Conservation (phyloP, 2,329 filamentous ascomycete genomes). For the Colletotrichum sp. region DNA sequence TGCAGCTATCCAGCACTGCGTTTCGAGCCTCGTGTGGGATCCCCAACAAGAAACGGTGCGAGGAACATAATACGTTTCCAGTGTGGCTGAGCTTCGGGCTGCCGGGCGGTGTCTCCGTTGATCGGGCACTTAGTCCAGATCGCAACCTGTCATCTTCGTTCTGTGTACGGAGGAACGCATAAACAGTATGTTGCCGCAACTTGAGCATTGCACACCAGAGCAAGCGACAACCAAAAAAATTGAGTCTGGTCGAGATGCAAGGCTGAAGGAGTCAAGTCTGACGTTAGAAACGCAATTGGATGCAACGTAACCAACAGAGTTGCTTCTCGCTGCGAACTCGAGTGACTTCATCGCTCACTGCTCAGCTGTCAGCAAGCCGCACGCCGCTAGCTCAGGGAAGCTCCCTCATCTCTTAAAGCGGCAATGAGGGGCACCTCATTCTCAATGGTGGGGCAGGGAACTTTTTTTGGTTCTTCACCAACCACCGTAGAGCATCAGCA, state of each 20-base stretch:
- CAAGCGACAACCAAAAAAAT: background rate
- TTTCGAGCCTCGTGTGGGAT: background rate
- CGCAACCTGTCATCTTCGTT: conserved; percentile 1
- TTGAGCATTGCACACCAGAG: background rate
- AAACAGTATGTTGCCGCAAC: background rate
- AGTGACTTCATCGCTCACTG: conserved; percentile 14
- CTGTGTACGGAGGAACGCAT: background rate
- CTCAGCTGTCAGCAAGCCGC: conserved; percentile 8
- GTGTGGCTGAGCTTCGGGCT: conserved; percentile 19
- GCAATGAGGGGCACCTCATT: conserved; percentile 66
- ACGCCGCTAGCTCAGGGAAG: conserved; percentile 5
- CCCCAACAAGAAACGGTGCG: background rate
- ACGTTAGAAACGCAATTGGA: background rate
- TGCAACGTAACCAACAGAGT: background rate
- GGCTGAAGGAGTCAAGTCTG: background rate
- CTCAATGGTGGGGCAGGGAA: conserved; percentile 58
- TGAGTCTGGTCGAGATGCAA: background rate
- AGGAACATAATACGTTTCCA: conserved; percentile 6
- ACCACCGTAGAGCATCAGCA: conserved; percentile 9
- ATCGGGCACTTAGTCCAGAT: conserved; percentile 5
- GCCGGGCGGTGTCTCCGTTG: conserved; percentile 18
- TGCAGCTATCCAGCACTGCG: background rate
- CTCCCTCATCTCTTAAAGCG: conserved; percentile 58
- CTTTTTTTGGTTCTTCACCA: conserved; percentile 23
- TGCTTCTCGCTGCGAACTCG: background rate